Evolutionary conservation across 768 basidiomycete species (phyloP), one percentile per base, ranked within the genome.

Genomic region (Rhodotorula sphaerocarpa): DNA sequence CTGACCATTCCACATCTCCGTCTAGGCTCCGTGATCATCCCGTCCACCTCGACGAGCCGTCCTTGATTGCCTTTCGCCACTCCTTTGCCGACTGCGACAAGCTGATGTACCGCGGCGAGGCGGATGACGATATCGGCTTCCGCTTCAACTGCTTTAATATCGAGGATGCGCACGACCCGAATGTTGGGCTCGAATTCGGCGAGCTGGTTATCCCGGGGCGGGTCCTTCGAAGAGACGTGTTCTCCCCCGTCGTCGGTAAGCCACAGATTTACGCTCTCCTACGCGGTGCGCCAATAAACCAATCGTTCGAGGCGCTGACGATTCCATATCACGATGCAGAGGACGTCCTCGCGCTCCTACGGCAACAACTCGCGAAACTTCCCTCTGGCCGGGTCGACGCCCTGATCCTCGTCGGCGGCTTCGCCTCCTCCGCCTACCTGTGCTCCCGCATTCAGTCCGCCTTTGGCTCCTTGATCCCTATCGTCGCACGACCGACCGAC

Each of bases 81-180:
- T 55, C 65, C 10, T 92, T 90, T 71, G 86, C 86, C 66, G 88
- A 91, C 76, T 86, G 87, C 16, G 88, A 91, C 73, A 91, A 91
- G 75, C 77, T 90, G 50, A 80, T 80, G 34, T 92, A 87, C 72
- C 77, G 74, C 63, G 89, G 90, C 23, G 78, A 83, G 51, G 72
- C 74, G 23, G 89, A 91, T 72, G 90, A 91, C 72, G 83, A 55
- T 34, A 85, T 82, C 55, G 84, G 83, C 78, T 91, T 90, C 77
- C 83, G 87, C 73, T 91, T 90, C 75, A 90, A 83, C 33, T 90
- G 87, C 75, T 91, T 91, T 79, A 90, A 90, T 65, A 83, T 85
- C 21, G 84, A 87, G 67, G 71, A 41, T 18, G 5, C 52, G 54
- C 54, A 88, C 70, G 89, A 91, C 74, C 80, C 85, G 1, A 79